These are phyloP conservation scores for Nepenthes gracilis DNA, from an alignment of 148 eudicot genomes.

Conservation along the genomic window DNA sequence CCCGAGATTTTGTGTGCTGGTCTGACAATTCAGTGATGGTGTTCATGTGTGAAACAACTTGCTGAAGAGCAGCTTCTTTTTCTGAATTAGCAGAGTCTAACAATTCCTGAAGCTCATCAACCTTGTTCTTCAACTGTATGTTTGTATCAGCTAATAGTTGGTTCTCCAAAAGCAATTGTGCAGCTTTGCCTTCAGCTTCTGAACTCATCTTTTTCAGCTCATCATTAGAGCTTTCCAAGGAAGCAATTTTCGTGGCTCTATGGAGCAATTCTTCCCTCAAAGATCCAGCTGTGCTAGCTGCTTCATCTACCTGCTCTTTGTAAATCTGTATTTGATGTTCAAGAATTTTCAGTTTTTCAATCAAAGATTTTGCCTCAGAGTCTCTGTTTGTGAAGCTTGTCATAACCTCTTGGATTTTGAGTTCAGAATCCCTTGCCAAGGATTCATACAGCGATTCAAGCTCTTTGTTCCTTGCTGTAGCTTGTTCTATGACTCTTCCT, in stretches of 20 bases:
- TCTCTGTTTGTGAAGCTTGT: slow-evolving; percentile 33
- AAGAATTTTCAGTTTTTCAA: slow-evolving; percentile 41
- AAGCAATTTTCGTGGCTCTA: slow-evolving; percentile 24
- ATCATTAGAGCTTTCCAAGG: slow-evolving; percentile 41
- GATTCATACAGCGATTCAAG: slow-evolving; percentile 47
- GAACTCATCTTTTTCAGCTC: slow-evolving; percentile 42
- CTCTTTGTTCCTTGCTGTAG: slow-evolving; percentile 34
- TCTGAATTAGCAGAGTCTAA: slow-evolving; percentile 36
- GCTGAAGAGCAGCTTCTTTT: slow-evolving; percentile 45
- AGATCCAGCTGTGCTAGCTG: slow-evolving; percentile 25
- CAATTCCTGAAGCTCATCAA: slow-evolving; percentile 53
- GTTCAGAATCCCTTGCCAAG: slow-evolving; percentile 26
- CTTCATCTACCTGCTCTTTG: slow-evolving; percentile 42
- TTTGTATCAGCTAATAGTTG: slow-evolving; percentile 53
- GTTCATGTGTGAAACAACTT: slow-evolving; percentile 61
- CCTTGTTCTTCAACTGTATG: slow-evolving; percentile 44
- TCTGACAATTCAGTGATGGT: slow-evolving; percentile 64
- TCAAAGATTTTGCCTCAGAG: slow-evolving; percentile 43
- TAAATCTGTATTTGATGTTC: slow-evolving; percentile 40
- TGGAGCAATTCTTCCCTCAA: slow-evolving; percentile 39
- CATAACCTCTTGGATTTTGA: slow-evolving; percentile 37
- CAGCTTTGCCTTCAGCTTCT: slow-evolving; percentile 54
- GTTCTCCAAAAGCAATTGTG: slow-evolving; percentile 45
- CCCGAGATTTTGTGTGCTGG: slow-evolving; percentile 50
- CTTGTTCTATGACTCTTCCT: slow-evolving; percentile 36